Evolutionary conservation across 805 yeast genomes (phyloP), one percentile per base, ranked within the genome.

Genomic region (Tetrapisispora iriomotensis): DNA sequence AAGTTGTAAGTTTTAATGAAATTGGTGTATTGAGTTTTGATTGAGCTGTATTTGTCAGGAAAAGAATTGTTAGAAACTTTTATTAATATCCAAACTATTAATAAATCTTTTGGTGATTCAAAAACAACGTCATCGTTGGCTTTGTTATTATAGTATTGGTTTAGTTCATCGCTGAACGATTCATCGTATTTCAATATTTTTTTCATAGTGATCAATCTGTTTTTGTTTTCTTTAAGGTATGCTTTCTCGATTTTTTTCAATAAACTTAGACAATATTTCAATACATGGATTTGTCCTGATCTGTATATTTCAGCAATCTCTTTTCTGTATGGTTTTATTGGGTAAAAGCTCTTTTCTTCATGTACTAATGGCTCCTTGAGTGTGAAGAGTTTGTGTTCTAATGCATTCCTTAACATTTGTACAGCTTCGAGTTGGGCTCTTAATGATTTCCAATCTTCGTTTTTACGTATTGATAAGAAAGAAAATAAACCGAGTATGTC

Each of bases 381-480:
- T 12, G 14, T 30, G 8, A 19, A 46, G n/a, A 37, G 45, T 46
- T 81, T 79, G 8, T 67, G 53, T 29, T 74, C 75, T 7, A 80
- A 47, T 0, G 86, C 80, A 9, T 59, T 56, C 37, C 77, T 66
- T 33, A 80, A 50, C 38, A 70, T 67, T 42, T 75, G 72, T 30
- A 79, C 49, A 0, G 83, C 85, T 18, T 76, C 74, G 9, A 81
- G 58, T 42, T 67, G 64, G 67, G 76, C 69, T 47, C 86, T 65
- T 18, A 74, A 48, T 1, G 72, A 67, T 29, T 64, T 57, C 15
- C 41, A 48, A 1, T 41, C 41, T 36, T 60, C 64, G 5, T 14
- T 14, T 25, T 70, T 74, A 58, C 70, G 70, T 2, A 53, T 43
- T 3, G 47, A 46, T 18, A 64, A 19, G 31, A 45, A 55, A 8